phyloP scores from a whole-genome alignment of 2,329 filamentous ascomycete species.

The Atkinsonella hypoxylon region DNA sequence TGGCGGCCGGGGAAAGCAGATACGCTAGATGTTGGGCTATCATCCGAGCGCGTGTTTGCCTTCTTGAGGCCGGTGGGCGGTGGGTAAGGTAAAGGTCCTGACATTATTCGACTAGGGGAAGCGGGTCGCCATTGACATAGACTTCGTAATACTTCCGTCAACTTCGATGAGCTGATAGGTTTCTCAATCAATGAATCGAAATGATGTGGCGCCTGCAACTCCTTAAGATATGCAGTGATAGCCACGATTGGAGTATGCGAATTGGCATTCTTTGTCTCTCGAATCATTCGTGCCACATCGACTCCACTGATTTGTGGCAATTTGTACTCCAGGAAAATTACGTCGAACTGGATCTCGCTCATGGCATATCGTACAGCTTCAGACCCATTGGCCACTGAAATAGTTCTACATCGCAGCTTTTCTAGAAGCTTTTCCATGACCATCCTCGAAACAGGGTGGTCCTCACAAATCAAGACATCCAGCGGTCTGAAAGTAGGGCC shows the following conservation, averaged over 20 bases:
- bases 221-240: constrained; percentile 96
- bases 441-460: constrained; percentile 90
- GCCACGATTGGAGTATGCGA: constrained; percentile 90
- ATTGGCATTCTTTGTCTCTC: constrained; percentile 92
- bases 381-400: constrained; percentile 78
- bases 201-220: constrained; percentile 86
- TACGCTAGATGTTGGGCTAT: constrained; percentile 75
- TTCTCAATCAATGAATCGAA: constrained; percentile 96
- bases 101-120: constrained; percentile 30
- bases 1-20: constrained; percentile 56
- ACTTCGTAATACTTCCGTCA: constrained; percentile 76
- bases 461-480: constrained; percentile 92
- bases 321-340: constrained; percentile 97
- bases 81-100: constrained; percentile 40
- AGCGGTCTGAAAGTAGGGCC: constrained; percentile 80
- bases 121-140: constrained; percentile 92
- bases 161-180: constrained; percentile 82
- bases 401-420: constrained; percentile 87
- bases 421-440: constrained; percentile 99
- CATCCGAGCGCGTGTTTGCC: constrained; percentile 51
- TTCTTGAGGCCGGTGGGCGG: constrained; percentile 55
- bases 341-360: constrained; percentile 96
- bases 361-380: constrained; percentile 90
- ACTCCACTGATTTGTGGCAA: constrained; percentile 89
- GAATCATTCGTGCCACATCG: constrained; percentile 94